These are phyloP conservation scores for Fraxinus velutina DNA, from an alignment of 305 asterid genomes.

Conservation along the genomic window DNA sequence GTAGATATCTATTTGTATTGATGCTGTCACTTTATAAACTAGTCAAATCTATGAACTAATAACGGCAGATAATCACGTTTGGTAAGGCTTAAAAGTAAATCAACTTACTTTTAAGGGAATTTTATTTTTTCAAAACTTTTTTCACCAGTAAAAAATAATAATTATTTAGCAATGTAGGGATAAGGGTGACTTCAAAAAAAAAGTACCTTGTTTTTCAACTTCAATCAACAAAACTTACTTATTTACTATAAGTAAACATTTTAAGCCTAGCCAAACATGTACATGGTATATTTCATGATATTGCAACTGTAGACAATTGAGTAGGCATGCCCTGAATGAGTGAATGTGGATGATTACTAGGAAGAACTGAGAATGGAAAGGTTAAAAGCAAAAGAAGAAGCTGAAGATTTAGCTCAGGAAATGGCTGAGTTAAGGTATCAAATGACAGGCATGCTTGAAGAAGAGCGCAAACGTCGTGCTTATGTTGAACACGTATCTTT, in stretches of 20 bases:
- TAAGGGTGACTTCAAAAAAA: background rate
- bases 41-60: background rate
- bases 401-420: slow-evolving; percentile 90
- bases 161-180: background rate
- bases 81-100: background rate
- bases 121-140: background rate
- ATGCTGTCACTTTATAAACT: background rate
- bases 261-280: background rate
- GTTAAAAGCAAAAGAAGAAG: slow-evolving; percentile 76
- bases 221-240: background rate
- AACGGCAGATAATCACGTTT: background rate
- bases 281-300: background rate
- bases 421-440: slow-evolving; percentile 95
- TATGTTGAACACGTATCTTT: slow-evolving; percentile 66
- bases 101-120: background rate
- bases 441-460: slow-evolving; percentile 59
- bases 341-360: slow-evolving; percentile 37
- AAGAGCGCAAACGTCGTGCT: slow-evolving; percentile 69
- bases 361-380: slow-evolving; percentile 62
- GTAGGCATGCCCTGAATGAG: slow-evolving; percentile 12
- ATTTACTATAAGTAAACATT: background rate
- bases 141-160: background rate
- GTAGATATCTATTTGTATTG: background rate
- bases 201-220: background rate
- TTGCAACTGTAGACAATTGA: slow-evolving; percentile 1